Percentiles rank a stretch among this genome's conserved stretches.
phyloP scores from a whole-genome alignment of 192 early-diverging fungal species.

The Umbelopsis isabellina region DNA sequence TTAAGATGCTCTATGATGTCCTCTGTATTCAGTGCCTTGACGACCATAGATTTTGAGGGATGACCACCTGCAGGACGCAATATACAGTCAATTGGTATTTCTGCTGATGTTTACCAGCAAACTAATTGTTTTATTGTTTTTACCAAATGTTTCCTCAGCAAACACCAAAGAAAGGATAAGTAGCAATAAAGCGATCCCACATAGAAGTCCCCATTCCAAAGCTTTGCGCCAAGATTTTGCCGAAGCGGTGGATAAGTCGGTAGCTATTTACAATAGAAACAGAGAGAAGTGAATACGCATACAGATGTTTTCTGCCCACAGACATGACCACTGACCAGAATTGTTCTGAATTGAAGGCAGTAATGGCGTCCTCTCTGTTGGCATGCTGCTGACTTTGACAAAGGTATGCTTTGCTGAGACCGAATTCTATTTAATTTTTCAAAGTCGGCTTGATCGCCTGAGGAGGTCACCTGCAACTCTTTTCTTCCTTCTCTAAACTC shows the following conservation, averaged over 20 bases:
- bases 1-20: conserved; percentile 38
- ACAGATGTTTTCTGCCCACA: too few species aligned
- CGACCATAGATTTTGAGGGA: neutral
- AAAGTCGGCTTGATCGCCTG: conserved; percentile 9
- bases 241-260: neutral
- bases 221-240: neutral
- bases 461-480: conserved; percentile 11
- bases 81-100: neutral
- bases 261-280: neutral
- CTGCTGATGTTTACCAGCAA: neutral
- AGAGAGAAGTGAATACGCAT: neutral
- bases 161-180: neutral
- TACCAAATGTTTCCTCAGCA: conserved; percentile 17
- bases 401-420: neutral
- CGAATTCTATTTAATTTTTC: neutral
- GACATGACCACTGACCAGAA: neutral
- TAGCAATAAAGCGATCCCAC: neutral
- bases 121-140: neutral
- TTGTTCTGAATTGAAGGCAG: neutral
- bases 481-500: neutral
- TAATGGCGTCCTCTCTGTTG: conserved; percentile 5
- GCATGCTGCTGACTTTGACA: neutral
- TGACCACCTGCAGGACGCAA: neutral
- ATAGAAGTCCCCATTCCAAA: conserved; percentile 20
- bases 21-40: neutral